Conservation (phyloP, 1,139 yeast genomes). For the Kurtzmaniella quercitrusa region DNA sequence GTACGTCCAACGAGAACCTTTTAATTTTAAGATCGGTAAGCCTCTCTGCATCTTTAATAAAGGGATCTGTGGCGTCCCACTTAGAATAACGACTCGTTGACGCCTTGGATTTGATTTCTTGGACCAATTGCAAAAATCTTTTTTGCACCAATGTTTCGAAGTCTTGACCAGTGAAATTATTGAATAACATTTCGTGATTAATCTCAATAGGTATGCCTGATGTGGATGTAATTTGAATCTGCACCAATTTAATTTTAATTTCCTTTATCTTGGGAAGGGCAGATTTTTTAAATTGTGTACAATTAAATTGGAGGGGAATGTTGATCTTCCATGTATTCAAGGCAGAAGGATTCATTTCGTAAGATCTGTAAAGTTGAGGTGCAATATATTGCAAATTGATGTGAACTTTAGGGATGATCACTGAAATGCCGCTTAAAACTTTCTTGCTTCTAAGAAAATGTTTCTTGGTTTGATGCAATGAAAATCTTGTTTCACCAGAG, state of each 20-base stretch:
- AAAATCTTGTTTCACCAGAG: neutral
- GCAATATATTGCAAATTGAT: conserved; percentile 10
- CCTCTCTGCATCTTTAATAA: conserved; percentile 2
- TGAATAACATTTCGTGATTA: conserved; percentile 6
- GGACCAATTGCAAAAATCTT: conserved; percentile 1
- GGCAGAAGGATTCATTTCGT: neutral
- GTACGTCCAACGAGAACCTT: conserved; percentile 1
- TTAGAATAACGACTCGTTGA: neutral
- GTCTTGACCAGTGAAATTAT: conserved; percentile 2
- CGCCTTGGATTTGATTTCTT: conserved; percentile 31
- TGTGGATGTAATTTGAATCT: conserved; percentile 3
- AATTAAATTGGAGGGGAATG: conserved; percentile 25
- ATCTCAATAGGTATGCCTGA: conserved; percentile 7
- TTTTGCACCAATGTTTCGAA: conserved; percentile 1
- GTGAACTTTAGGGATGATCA: conserved; percentile 14
- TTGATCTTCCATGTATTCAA: conserved; percentile 24
- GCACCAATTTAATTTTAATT: conserved; percentile 1
- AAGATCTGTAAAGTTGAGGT: neutral
- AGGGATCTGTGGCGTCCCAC: neutral
- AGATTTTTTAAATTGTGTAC: conserved; percentile 10
- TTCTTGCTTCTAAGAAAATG: neutral
- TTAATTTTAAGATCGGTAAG: conserved; percentile 4
- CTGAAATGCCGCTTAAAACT: conserved; percentile 16
- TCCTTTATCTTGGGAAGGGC: conserved; percentile 4
- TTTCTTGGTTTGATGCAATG: neutral